A percentile compares a stretch with the other conserved stretches of the same genome.
Evolutionary conservation across 345 rosid genomes (phyloP).

Genomic region (Melaleuca quinquenervia): DNA sequence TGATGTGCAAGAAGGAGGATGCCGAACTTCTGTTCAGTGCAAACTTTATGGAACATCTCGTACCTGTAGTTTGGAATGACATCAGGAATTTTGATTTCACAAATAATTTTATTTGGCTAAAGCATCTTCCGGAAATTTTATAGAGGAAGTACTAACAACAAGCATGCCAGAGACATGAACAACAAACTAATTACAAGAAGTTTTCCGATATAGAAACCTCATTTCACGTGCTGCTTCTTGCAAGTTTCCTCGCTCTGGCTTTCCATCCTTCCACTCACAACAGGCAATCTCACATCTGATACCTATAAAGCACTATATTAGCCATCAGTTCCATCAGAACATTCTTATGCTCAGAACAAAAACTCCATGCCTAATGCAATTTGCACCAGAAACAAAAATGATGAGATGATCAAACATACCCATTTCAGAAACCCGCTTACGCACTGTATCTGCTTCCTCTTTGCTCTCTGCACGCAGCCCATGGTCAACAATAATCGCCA

Average conservation of each 20-base stretch:
- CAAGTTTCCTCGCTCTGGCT: conserved; percentile 75
- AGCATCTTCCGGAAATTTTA: background rate
- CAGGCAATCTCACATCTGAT: conserved; percentile 73
- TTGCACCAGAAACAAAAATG: background rate
- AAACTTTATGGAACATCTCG: conserved; percentile 50
- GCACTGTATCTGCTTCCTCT: conserved; percentile 63
- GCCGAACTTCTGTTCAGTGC: conserved; percentile 38
- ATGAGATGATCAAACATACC: conserved; percentile 26
- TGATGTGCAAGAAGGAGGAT: conserved; percentile 92
- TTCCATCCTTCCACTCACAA: conserved; percentile 77
- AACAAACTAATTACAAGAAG: background rate
- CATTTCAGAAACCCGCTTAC: conserved; percentile 55
- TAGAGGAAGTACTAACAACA: background rate
- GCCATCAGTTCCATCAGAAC: conserved; percentile 7
- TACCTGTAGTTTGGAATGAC: conserved; percentile 33
- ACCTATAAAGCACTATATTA: conserved; percentile 41
- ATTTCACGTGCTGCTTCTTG: conserved; percentile 87
- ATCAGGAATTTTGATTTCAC: background rate
- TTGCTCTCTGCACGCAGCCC: conserved; percentile 68
- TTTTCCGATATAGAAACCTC: conserved; percentile 29
- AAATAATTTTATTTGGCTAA: background rate
- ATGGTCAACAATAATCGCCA: conserved; percentile 83
- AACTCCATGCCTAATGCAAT: background rate
- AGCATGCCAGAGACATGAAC: background rate
- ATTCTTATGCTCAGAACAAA: background rate